Conservation (phyloP, 805 yeast genomes). For the Starmerella lactis-condensi region DNA sequence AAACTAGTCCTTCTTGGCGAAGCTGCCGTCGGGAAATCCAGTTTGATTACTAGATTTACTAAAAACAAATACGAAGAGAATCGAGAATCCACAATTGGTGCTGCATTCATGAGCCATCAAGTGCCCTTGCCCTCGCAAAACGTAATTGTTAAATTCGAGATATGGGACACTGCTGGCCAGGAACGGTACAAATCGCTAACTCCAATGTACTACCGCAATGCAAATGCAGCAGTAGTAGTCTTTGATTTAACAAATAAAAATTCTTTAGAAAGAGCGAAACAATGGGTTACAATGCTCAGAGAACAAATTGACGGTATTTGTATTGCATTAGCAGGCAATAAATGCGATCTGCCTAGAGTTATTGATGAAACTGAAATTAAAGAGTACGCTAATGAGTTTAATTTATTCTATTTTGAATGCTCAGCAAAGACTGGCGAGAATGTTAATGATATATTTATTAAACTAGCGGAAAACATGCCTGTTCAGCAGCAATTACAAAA, state of each 20-base stretch:
- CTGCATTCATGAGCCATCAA: constrained; percentile 83
- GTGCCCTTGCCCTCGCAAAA: constrained; percentile 28
- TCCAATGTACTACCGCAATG: constrained; percentile 67
- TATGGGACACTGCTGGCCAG: constrained; percentile 93
- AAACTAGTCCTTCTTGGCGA: constrained; percentile 61
- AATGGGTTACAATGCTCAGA: constrained; percentile 83
- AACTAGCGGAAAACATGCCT: constrained; percentile 33
- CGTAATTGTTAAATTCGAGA: constrained; percentile 31
- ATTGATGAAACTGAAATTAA: constrained; percentile 21
- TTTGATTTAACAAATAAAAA: constrained; percentile 55
- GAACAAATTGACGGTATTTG: constrained; percentile 65
- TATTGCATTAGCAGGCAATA: constrained; percentile 78
- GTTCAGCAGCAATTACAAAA: constrained; percentile 22
- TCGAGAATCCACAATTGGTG: constrained; percentile 92
- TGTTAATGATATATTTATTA: constrained; percentile 31
- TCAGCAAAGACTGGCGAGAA: constrained; percentile 61
- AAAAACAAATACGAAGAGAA: constrained; percentile 50
- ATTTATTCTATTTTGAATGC: constrained; percentile 35
- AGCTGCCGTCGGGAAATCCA: constrained; percentile 67
- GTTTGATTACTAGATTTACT: constrained; percentile 67
- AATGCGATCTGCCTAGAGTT: constrained; percentile 58
- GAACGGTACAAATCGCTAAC: constrained; percentile 68
- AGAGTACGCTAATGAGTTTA: constrained; percentile 38
- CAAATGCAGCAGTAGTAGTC: constrained; percentile 71
- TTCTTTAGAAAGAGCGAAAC: constrained; percentile 61